phyloP scores from a whole-genome alignment of 306 rosid genomes.

The Cucurbita maxima region DNA sequence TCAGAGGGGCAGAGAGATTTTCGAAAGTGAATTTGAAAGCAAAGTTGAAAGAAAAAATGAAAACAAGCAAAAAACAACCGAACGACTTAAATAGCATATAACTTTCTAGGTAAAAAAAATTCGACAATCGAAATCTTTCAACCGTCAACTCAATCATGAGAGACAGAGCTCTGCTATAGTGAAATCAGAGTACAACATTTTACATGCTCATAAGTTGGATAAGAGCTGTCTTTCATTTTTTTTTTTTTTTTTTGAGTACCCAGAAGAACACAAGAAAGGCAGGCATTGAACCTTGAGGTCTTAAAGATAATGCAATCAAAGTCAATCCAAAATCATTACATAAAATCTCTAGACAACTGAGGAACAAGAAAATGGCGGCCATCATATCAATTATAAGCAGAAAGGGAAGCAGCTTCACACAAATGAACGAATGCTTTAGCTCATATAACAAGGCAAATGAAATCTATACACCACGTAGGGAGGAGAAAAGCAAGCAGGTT shows the following conservation, averaged over 20 bases:
- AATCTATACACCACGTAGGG: slow-evolving; percentile 48
- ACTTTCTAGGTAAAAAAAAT: too few relatives aligned
- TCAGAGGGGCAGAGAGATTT: too few relatives aligned
- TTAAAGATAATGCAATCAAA: neutral
- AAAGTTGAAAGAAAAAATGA: too few relatives aligned
- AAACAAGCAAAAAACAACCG: too few relatives aligned
- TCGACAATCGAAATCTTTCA: neutral
- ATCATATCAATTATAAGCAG: slow-evolving; percentile 10
- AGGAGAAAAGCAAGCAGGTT: slow-evolving; percentile 10
- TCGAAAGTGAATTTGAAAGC: too few relatives aligned
- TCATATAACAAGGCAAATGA: slow-evolving; percentile 24
- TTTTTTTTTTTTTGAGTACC: neutral
- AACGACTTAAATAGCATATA: too few relatives aligned
- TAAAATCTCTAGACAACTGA: neutral
- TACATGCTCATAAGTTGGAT: neutral
- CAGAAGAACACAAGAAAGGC: neutral
- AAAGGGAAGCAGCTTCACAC: slow-evolving; percentile 26
- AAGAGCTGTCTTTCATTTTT: neutral
- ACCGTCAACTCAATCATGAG: neutral
- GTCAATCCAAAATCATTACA: neutral
- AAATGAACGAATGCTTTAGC: slow-evolving; percentile 34
- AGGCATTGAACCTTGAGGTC: neutral
- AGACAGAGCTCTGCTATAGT: neutral
- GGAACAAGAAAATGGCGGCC: neutral
- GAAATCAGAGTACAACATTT: neutral